Evolutionary conservation across 2,329 filamentous ascomycete genomes (phyloP), one percentile per base, ranked within the genome.

Genomic region (Raffaelea ambrosiae): DNA sequence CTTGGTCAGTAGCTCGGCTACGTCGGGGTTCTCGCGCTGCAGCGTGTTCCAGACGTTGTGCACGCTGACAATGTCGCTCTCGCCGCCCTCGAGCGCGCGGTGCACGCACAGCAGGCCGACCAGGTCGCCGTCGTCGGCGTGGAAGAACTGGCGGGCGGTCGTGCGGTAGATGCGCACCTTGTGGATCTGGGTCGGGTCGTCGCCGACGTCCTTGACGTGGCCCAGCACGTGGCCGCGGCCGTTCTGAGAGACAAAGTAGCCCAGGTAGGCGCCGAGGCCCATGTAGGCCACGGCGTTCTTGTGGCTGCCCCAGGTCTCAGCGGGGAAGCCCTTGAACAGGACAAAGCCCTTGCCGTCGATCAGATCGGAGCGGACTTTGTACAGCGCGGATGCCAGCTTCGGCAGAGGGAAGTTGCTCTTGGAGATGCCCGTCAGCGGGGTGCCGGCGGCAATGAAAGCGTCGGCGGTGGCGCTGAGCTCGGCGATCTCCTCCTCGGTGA

Each of bases 281-380:
- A 95, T 90, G 68, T 94, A 95, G n/a, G 84, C 88, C 11, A 88
- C 81, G 8, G 88, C 88, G 11, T 81, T 86, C 68, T 95, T 95
- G 61, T 81, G 76, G 46, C 80, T 77, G 0, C 83, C 81, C 89
- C 89, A 95, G 65, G 76, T 62, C 40, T 76, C 59, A 1, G 89
- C 86, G 1, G 88, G 88, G 62, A 95, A 83, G 45, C 84, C 81
- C 63, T 93, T 94, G 72, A 94, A 93, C 14, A 95, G 76, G 53
- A 93, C 85, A 68, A 95, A 95, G 16, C 89, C 89, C 59, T 93
- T 93, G 54, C 87, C 88, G 61, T 94, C 79, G 48, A 94, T 66
- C 19, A 74, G 64, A 53, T 72, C 68, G 14, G 64, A 55, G 22
- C 70, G 65, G 3, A 73, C 59, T 2, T 49, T 49, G 5, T 48